Conservation (phyloP, 2,329 filamentous ascomycete species). For the Ophiosphaerella korrae region DNA sequence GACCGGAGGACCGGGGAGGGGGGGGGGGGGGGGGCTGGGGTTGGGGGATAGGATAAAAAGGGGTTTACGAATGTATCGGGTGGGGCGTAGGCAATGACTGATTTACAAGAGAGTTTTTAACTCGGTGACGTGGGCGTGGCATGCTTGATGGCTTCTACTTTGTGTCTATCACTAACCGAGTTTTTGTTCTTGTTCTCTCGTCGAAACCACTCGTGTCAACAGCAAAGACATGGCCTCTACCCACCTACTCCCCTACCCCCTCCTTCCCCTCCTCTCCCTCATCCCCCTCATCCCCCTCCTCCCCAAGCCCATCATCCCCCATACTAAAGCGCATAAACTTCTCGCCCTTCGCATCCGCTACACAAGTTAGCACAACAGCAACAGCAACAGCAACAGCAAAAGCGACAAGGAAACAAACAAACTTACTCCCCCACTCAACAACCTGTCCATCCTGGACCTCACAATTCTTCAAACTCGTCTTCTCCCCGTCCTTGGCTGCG, state of each 20-base stretch:
- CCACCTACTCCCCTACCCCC: background rate
- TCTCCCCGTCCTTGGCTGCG: conserved; percentile 53
- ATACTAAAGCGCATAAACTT: conserved; percentile 63
- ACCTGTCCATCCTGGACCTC: conserved; percentile 88
- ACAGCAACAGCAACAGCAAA: background rate
- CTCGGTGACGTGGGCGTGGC: too few relatives aligned
- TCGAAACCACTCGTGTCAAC: too few relatives aligned
- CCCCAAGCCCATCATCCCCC: conserved; percentile 41
- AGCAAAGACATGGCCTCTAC: too few relatives aligned
- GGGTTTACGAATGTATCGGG: too few relatives aligned
- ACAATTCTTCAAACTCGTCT: conserved; percentile 76
- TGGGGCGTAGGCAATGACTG: too few relatives aligned
- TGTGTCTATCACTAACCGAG: too few relatives aligned
- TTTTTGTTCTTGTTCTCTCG: too few relatives aligned
- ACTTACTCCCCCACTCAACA: conserved; percentile 71
- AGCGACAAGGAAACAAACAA: background rate
- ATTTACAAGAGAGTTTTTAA: too few relatives aligned
- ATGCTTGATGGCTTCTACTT: too few relatives aligned
- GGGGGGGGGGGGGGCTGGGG: too few relatives aligned
- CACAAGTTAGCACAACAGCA: conserved; percentile 9
- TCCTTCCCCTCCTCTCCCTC: conserved; percentile 11
- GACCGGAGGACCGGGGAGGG: too few relatives aligned
- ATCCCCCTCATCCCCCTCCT: conserved; percentile 40
- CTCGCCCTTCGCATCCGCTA: conserved; percentile 63
- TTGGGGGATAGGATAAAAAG: background rate